A percentile compares a stretch with the other conserved stretches of the same genome.
phyloP scores from a whole-genome alignment of 2,329 filamentous ascomycete species.

The Microthyrium microscopicum region DNA sequence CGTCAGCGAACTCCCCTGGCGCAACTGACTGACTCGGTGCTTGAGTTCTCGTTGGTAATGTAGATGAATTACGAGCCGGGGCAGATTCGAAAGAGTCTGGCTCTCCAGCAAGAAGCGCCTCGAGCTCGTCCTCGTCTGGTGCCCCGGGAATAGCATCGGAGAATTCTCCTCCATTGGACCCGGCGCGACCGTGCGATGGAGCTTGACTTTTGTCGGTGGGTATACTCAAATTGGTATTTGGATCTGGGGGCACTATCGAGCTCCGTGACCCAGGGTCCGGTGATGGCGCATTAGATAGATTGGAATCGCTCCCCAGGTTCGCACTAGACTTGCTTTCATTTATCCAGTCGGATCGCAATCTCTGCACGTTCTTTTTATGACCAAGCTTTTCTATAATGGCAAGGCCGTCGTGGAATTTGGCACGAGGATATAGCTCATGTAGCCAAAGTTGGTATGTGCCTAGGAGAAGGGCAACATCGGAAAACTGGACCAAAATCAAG shows the following conservation, averaged over 20 bases:
- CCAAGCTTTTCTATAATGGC: slow-evolving; percentile 85
- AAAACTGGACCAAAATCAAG: slow-evolving; percentile 40
- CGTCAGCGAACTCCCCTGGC: slow-evolving; percentile 6
- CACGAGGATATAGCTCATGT: slow-evolving; percentile 87
- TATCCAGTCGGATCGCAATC: slow-evolving; percentile 68
- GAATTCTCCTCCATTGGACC: too few species aligned
- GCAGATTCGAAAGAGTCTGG: slow-evolving; percentile 11
- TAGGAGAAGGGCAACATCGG: slow-evolving; percentile 64
- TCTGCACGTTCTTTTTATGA: slow-evolving; percentile 63
- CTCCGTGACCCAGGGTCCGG: too few species aligned
- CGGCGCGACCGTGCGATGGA: too few species aligned
- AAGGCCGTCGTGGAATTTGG: slow-evolving; percentile 80
- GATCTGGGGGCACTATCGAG: too few species aligned
- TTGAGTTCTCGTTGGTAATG: too few species aligned
- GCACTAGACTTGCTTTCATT: slow-evolving; percentile 48
- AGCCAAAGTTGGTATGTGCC: slow-evolving; percentile 94
- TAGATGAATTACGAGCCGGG: not conserved
- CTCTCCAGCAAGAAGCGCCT: slow-evolving; percentile 36
- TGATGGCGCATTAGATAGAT: not conserved
- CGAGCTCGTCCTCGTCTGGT: slow-evolving; percentile 35
- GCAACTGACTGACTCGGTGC: too few species aligned
- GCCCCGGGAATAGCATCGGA: too few species aligned
- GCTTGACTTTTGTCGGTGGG: too few species aligned
- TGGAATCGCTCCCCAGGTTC: slow-evolving; percentile 12
- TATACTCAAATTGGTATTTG: too few species aligned